These are phyloP conservation scores for Bertia moriformis DNA, from an alignment of 2,329 filamentous ascomycete species.

Conservation along the genomic window DNA sequence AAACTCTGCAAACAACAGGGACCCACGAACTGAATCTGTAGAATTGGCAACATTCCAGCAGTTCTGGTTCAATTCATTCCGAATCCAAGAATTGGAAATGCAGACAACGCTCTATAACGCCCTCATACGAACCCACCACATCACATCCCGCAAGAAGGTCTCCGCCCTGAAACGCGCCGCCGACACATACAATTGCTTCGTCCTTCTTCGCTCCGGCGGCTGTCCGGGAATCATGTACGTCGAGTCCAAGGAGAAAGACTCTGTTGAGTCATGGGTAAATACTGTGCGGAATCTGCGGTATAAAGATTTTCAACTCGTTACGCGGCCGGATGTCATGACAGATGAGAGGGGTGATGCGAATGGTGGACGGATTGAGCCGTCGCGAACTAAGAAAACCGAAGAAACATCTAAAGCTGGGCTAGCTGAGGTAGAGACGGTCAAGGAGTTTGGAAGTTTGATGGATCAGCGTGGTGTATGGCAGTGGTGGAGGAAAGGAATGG, in stretches of 20 bases:
- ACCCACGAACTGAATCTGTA: no score
- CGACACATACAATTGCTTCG: conserved; percentile 40
- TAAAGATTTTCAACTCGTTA: conserved; percentile 56
- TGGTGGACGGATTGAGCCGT: conserved; percentile 1
- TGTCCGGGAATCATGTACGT: conserved; percentile 69
- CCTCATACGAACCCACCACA: conserved; percentile 66
- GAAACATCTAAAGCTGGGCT: conserved; percentile 7
- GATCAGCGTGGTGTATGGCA: conserved; percentile 35
- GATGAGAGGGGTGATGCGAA: conserved; percentile 3
- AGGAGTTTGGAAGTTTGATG: conserved; percentile 50
- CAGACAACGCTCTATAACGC: conserved; percentile 26
- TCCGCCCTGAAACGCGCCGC: conserved; percentile 35
- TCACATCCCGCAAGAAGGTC: conserved; percentile 66
- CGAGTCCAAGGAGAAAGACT: conserved; percentile 36
- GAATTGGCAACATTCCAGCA: no score
- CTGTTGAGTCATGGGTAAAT: conserved; percentile 48
- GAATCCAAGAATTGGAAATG: no score
- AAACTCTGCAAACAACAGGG: no score
- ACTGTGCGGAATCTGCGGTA: conserved; percentile 52
- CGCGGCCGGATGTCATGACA: conserved; percentile 28
- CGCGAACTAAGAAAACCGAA: not conserved
- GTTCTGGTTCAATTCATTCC: no score
- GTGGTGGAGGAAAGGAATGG: conserved; percentile 62
- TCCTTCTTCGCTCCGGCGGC: conserved; percentile 52
- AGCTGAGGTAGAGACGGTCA: conserved; percentile 47